Evolutionary conservation across 371 early-diverging fungal species (phyloP).

Genomic region (Capillidium rhysosporum): DNA sequence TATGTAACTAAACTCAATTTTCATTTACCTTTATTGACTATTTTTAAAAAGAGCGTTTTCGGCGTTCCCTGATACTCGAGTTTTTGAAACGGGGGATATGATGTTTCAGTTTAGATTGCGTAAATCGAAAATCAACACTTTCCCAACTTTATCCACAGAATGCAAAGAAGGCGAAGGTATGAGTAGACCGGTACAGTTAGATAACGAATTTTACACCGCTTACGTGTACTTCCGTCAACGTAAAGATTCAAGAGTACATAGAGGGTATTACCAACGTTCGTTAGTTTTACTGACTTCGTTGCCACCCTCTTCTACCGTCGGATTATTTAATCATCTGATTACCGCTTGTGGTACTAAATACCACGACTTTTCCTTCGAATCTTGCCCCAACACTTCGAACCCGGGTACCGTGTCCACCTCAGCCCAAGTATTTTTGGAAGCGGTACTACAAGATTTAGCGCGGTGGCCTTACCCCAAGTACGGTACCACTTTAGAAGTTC

Average conservation of each 20-base stretch:
- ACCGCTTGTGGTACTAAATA: slow-evolving; percentile 46
- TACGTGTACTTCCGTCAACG: slow-evolving; percentile 91
- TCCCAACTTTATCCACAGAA: slow-evolving; percentile 16
- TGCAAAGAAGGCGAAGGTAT: too few species aligned
- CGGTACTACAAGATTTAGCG: not conserved
- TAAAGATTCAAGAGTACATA: slow-evolving; percentile 54
- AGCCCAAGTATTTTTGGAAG: not conserved
- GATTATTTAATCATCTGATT: slow-evolving; percentile 59
- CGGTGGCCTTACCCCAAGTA: not conserved
- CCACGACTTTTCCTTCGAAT: not conserved
- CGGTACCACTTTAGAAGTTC: not conserved
- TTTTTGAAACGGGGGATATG: slow-evolving; percentile 77
- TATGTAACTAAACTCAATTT: slow-evolving; percentile 23
- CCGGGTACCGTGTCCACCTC: not conserved
- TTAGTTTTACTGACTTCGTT: slow-evolving; percentile 14
- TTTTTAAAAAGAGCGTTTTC: slow-evolving; percentile 51
- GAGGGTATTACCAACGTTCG: slow-evolving; percentile 66
- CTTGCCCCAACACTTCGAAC: too few species aligned
- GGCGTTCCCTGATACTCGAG: slow-evolving; percentile 89
- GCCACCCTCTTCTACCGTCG: slow-evolving; percentile 41
- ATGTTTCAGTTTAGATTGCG: slow-evolving; percentile 75
- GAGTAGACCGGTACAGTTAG: slow-evolving; percentile 3
- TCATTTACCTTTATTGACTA: not conserved
- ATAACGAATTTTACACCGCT: slow-evolving; percentile 59
- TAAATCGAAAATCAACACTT: slow-evolving; percentile 29